A percentile compares a stretch with the other conserved stretches of the same genome.
Evolutionary conservation across 2,329 filamentous ascomycete species (phyloP).

Genomic region (Hypoxylon sp.): DNA sequence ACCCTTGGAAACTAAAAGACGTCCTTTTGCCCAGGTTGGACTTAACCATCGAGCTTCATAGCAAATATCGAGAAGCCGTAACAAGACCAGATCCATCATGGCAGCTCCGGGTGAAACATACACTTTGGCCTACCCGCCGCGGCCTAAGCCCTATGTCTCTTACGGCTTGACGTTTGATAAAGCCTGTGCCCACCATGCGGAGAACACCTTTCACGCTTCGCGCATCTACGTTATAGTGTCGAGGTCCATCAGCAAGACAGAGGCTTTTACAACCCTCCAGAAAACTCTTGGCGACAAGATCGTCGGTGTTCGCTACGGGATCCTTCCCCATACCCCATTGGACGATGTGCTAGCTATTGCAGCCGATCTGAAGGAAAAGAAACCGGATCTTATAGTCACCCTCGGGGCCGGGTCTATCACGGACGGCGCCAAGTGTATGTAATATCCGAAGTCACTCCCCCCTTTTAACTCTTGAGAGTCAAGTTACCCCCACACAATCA

Average conservation of each 20-base stretch:
- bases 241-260: conserved; percentile 50
- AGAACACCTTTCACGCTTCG: conserved; percentile 45
- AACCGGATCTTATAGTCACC: conserved; percentile 50
- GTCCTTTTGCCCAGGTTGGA: background rate
- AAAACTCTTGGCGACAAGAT: conserved; percentile 45
- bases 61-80: conserved; percentile 19
- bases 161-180: conserved; percentile 47
- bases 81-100: conserved; percentile 31
- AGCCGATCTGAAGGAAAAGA: conserved; percentile 43
- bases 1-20: background rate
- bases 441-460: background rate
- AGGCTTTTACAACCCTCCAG: conserved; percentile 45
- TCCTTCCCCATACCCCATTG: conserved; percentile 51
- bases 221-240: conserved; percentile 52
- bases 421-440: conserved; percentile 49
- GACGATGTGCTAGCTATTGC: conserved; percentile 50
- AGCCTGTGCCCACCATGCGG: conserved; percentile 48
- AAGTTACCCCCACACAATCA: background rate
- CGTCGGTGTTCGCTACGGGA: conserved; percentile 49
- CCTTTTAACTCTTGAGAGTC: background rate
- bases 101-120: conserved; percentile 37
- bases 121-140: conserved; percentile 15
- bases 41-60: conserved; percentile 14
- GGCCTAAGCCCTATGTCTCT: conserved; percentile 43
- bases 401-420: conserved; percentile 52